phyloP scores from a whole-genome alignment of 345 rosid genomes.

The Melaleuca alternifolia region DNA sequence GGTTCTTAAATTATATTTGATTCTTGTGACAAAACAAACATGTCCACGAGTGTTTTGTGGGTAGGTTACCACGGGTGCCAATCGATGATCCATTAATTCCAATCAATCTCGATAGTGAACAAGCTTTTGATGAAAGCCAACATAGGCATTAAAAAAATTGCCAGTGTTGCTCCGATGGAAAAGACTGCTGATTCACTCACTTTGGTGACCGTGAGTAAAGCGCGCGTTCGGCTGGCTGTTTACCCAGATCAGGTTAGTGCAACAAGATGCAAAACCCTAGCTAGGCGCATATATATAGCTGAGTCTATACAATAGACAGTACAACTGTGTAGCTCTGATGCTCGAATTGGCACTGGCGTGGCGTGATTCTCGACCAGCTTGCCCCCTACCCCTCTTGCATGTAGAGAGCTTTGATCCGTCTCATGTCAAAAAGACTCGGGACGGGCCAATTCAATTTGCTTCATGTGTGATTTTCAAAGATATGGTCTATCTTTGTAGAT shows the following conservation, averaged over 20 bases:
- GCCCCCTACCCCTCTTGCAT: not conserved
- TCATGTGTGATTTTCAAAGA: not conserved
- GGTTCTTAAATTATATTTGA: not conserved
- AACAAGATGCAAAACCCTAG: not conserved
- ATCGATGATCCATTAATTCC: not conserved
- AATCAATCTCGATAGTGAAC: not conserved
- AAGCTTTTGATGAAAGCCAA: not conserved
- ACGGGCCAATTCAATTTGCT: not conserved
- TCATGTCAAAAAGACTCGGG: not conserved
- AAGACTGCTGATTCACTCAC: not conserved
- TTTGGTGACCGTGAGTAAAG: not conserved
- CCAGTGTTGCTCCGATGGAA: not conserved
- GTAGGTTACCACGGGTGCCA: not conserved
- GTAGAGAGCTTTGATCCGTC: not conserved
- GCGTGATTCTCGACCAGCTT: not conserved
- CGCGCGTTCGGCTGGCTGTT: not conserved
- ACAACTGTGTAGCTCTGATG: not conserved
- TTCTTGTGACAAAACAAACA: not conserved
- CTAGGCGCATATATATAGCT: not conserved
- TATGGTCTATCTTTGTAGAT: not conserved
- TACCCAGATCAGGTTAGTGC: not conserved
- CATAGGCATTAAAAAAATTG: not conserved
- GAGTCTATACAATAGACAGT: not conserved
- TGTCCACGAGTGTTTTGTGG: not conserved
- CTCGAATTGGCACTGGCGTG: not conserved